Base-by-base conservation (phyloP, 1,139 yeast species). In the Suhomyces choctaworum region DNA sequence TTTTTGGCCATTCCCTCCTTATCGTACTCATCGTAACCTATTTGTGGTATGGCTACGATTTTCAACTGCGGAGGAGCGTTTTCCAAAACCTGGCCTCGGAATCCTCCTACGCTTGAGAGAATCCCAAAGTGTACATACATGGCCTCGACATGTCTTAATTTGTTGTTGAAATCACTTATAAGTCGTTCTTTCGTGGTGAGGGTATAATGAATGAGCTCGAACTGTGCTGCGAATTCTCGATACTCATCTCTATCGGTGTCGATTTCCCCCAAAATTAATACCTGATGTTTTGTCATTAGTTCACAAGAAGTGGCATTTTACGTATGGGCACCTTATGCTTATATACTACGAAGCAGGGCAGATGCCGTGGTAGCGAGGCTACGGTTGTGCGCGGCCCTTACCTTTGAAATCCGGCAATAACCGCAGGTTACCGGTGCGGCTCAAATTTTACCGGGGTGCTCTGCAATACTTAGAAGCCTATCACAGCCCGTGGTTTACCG, bases 181-280 rank as follows among this genome's bases (percentile, higher is more conserved):
- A 76, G 54, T 41, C 70, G 68, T 19, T 68, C 68, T 32, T 60
- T 52, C 2, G 76, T 56, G 8, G 76, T 60, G 11, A 76, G 40
- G 13, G 51, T 49, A 47, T 78, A 73, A 25, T 54, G 55, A 12
- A 78, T 51, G 28, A 78, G 64, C 9, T 76, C 70, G 46, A 62
- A 78, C 12, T 63, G 52, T 15, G 55, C 38, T n/a, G 50, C 37
- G 39, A 79, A 74, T 15, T 53, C 44, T 15, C 51, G 27, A 40
- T 64, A 73, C 39, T 67, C 70, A 2, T 66, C 61, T 22, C 75
- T 53, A 0, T 52, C 39, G 20, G 53, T 51, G 45, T 69, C 61
- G 21, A 74, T 58, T 16, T 63, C 68, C 8, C 76, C 80, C 8
- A 76, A 48, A 38, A 76, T 62, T 27, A 76, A 58, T 2, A 76